These are phyloP conservation scores for Aureobasidium sp. DNA, from an alignment of 2,329 filamentous ascomycete species.

Conservation along the genomic window DNA sequence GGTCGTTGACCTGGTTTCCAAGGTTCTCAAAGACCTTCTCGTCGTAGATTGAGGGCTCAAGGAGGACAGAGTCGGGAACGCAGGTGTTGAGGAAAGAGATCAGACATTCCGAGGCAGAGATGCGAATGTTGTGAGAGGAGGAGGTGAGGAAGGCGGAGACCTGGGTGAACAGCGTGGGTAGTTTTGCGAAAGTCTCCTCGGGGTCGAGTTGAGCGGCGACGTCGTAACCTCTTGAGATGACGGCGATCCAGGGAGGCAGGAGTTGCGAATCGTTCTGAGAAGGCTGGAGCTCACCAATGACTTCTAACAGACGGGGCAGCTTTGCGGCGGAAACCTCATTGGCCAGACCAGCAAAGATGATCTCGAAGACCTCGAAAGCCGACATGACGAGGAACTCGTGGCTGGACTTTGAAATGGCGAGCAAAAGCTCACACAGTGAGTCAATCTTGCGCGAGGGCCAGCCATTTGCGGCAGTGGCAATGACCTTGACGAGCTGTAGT, in stretches of 20 bases:
- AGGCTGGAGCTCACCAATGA: conserved; percentile 85
- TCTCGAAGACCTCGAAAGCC: conserved; percentile 93
- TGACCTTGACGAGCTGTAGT: conserved; percentile 82
- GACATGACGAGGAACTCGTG: conserved; percentile 97
- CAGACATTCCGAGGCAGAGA: conserved; percentile 90
- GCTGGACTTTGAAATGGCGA: conserved; percentile 80
- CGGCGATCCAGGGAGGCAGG: conserved; percentile 92
- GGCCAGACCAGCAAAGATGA: conserved; percentile 88
- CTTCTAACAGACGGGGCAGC: conserved; percentile 79
- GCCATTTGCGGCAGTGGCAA: conserved; percentile 78
- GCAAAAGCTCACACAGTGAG: conserved; percentile 76
- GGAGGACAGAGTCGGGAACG: conserved; percentile 71
- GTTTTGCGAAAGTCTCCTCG: conserved; percentile 83
- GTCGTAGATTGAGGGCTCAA: conserved; percentile 86
- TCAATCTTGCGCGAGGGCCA: conserved; percentile 98
- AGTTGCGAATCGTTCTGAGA: conserved; percentile 91
- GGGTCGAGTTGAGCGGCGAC: conserved; percentile 83
- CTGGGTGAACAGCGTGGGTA: conserved; percentile 77
- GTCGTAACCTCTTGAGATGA: conserved; percentile 88
- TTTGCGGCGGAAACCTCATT: conserved; percentile 84
- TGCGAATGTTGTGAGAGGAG: conserved; percentile 82
- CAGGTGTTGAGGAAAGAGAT: conserved; percentile 91
- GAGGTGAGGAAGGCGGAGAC: conserved; percentile 78
- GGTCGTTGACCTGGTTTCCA: conserved; percentile 61
- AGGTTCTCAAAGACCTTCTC: conserved; percentile 84